Conservation (phyloP, 805 yeast species). For the Danielia reshetovae region DNA sequence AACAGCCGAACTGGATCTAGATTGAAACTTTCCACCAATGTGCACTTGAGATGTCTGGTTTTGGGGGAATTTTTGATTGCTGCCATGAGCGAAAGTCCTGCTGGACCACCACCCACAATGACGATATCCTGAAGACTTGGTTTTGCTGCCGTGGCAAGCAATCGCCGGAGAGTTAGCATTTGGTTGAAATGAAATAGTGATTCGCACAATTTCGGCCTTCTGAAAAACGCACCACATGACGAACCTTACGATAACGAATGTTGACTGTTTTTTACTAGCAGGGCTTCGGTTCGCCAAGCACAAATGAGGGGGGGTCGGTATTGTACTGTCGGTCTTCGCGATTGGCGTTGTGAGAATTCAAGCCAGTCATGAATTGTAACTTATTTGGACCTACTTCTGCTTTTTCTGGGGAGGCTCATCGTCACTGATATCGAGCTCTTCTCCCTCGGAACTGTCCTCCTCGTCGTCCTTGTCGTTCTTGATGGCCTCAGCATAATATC, state of each 20-base stretch:
- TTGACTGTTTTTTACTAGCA: too few species aligned
- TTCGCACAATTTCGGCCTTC: too few species aligned
- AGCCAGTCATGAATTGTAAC: too few species aligned
- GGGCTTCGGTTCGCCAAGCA: too few species aligned
- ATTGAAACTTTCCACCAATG: constrained; percentile 70
- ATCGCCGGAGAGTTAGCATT: constrained; percentile 10
- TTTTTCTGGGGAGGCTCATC: constrained; percentile 36
- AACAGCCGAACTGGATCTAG: constrained; percentile 51
- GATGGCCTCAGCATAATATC: constrained; percentile 72
- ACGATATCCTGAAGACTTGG: constrained; percentile 55
- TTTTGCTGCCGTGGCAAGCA: constrained; percentile 9
- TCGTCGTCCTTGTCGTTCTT: constrained; percentile 56
- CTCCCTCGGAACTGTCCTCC: constrained; percentile 46
- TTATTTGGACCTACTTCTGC: too few species aligned
- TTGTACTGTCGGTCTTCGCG: too few species aligned
- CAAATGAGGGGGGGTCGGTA: too few species aligned
- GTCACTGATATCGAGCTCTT: constrained; percentile 50
- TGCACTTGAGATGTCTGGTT: constrained; percentile 56
- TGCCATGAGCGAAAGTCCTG: constrained; percentile 83
- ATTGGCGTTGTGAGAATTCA: too few species aligned
- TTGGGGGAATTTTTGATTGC: constrained; percentile 69
- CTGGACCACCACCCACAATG: constrained; percentile 96
- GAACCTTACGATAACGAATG: too few species aligned
- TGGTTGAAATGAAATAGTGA: too few species aligned
- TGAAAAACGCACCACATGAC: too few species aligned